phyloP scores from a whole-genome alignment of 768 basidiomycete genomes.

The Xanthoconium stramineum region DNA sequence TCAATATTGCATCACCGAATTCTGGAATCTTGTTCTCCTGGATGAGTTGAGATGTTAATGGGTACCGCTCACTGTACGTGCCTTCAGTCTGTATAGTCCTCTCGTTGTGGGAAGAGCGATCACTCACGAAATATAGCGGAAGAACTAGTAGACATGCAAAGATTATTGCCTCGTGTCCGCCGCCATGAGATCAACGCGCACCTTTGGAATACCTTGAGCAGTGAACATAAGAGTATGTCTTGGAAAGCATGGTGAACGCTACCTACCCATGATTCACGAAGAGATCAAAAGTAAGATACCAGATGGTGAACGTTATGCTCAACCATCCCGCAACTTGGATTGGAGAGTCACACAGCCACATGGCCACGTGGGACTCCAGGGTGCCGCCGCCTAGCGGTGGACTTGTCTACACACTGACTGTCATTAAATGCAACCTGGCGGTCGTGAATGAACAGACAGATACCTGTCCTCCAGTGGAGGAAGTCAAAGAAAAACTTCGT shows the following conservation, averaged over 20 bases:
- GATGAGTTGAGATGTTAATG: conserved; percentile 95
- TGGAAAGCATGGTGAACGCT: not conserved
- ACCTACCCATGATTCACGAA: conserved; percentile 23
- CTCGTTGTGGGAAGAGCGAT: too few species aligned
- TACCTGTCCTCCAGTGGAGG: too few species aligned
- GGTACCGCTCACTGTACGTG: conserved; percentile 82
- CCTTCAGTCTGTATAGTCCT: conserved; percentile 10
- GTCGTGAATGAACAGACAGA: too few species aligned
- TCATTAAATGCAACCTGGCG: too few species aligned
- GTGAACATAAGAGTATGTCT: conserved; percentile 1
- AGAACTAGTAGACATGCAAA: conserved; percentile 58
- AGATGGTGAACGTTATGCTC: not conserved
- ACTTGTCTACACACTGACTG: too few species aligned
- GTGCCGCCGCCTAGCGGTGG: too few species aligned
- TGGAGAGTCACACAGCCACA: conserved; percentile 11
- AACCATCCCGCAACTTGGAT: not conserved
- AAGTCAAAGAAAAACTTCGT: too few species aligned
- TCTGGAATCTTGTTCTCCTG: conserved; percentile 99
- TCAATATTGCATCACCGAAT: conserved; percentile 60
- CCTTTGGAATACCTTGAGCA: conserved; percentile 61
- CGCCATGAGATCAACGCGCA: conserved; percentile 26
- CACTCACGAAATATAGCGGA: conserved; percentile 90
- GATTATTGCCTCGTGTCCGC: conserved; percentile 7
- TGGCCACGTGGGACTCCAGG: too few species aligned
- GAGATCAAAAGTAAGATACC: conserved; percentile 7